Conservation (phyloP, 768 basidiomycete genomes). For the Hygrocybe coccinea region DNA sequence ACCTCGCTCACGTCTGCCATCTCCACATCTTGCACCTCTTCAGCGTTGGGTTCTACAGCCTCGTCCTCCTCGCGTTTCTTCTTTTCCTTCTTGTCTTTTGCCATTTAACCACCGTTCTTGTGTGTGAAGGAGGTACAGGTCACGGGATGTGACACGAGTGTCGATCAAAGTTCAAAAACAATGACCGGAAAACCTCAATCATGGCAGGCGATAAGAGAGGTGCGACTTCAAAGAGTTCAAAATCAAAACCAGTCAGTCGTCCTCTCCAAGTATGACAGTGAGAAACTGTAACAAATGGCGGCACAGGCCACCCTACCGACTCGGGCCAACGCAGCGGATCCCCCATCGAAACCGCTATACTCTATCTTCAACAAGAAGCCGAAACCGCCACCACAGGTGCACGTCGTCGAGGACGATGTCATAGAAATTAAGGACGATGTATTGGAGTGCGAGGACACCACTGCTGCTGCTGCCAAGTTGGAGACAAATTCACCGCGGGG, state of each 20-base stretch:
- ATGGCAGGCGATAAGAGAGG: constrained; percentile 27
- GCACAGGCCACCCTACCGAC: neutral
- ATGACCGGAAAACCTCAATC: neutral
- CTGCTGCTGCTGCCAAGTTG: no score
- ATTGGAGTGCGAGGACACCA: no score
- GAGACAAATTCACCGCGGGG: no score
- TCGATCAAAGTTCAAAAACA: neutral
- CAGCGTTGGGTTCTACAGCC: constrained; percentile 26
- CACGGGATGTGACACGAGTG: neutral
- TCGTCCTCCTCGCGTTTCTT: constrained; percentile 52
- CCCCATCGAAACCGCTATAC: neutral
- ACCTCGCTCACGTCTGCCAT: constrained; percentile 36
- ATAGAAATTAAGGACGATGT: neutral
- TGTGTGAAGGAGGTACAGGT: neutral
- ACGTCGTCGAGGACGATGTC: neutral
- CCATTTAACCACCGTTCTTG: constrained; percentile 45
- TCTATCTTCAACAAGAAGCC: neutral
- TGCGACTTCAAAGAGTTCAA: constrained; percentile 16
- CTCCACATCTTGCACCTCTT: constrained; percentile 46
- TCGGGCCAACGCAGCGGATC: constrained; percentile 14
- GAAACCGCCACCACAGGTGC: neutral
- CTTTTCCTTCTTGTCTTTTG: constrained; percentile 73
- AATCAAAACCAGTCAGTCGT: constrained; percentile 27
- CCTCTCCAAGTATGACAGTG: neutral
- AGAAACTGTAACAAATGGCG: neutral